Evolutionary conservation across 306 rosid species (phyloP).

Genomic region (Prunus mongolica): DNA sequence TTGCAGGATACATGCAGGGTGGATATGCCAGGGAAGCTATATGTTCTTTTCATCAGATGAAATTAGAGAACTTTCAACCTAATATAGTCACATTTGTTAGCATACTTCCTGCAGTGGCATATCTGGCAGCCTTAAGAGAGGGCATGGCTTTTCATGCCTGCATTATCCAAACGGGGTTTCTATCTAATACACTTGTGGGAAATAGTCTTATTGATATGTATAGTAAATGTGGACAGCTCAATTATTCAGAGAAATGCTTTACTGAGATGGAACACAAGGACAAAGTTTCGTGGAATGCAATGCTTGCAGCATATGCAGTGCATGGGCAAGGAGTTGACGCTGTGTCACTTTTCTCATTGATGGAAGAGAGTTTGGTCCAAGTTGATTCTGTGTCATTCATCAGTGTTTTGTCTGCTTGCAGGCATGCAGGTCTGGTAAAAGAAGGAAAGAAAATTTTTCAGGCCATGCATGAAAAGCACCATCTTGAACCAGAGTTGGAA

Average conservation of each 20-base stretch:
- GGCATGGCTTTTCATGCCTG: slow-evolving; percentile 63
- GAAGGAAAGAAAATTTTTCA: slow-evolving; percentile 49
- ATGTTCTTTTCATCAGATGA: slow-evolving; percentile 45
- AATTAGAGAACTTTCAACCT: slow-evolving; percentile 42
- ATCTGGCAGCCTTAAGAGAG: slow-evolving; percentile 42
- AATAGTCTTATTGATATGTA: slow-evolving; percentile 66
- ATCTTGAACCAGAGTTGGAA: slow-evolving; percentile 49
- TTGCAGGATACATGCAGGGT: slow-evolving; percentile 49
- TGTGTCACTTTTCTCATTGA: slow-evolving; percentile 45
- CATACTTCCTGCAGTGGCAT: slow-evolving; percentile 58
- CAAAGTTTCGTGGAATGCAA: slow-evolving; percentile 59
- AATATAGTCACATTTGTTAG: slow-evolving; percentile 50
- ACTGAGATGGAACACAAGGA: slow-evolving; percentile 56
- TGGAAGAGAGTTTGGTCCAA: slow-evolving; percentile 42
- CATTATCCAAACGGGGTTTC: slow-evolving; percentile 55
- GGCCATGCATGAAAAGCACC: slow-evolving; percentile 46
- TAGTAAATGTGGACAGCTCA: slow-evolving; percentile 63
- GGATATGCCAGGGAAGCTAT: slow-evolving; percentile 44
- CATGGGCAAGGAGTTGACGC: slow-evolving; percentile 60
- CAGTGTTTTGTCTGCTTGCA: slow-evolving; percentile 64
- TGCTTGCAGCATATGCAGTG: slow-evolving; percentile 66
- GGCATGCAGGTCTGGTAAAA: slow-evolving; percentile 62
- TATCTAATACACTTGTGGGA: slow-evolving; percentile 35
- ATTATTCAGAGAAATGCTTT: slow-evolving; percentile 57
- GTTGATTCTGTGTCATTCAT: slow-evolving; percentile 59